A percentile compares a stretch with the other conserved stretches of the same genome.
Conservation (phyloP, 2,329 filamentous ascomycete genomes). For the Boeremia exigua region DNA sequence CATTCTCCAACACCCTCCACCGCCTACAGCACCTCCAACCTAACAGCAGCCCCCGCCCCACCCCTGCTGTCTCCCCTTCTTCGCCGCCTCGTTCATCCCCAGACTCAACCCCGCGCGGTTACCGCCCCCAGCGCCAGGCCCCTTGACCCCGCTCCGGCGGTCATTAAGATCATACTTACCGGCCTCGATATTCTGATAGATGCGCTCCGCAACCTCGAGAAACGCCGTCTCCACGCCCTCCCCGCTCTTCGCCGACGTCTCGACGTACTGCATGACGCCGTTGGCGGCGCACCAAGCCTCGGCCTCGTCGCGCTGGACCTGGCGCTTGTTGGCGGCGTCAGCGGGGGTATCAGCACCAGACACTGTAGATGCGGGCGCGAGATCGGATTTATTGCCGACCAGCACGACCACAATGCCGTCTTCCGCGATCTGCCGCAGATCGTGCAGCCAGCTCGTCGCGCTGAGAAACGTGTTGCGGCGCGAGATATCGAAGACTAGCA, state of each 20-base stretch:
- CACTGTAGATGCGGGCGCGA: constrained; percentile 61
- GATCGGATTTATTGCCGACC: constrained; percentile 93
- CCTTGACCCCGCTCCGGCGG: constrained; percentile 88
- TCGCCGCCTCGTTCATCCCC: constrained; percentile 50
- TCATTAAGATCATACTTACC: constrained; percentile 96
- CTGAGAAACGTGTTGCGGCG: constrained; percentile 84
- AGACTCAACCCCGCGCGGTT: constrained; percentile 53
- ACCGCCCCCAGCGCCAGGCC: constrained; percentile 56
- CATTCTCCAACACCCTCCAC: no score
- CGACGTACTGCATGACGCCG: constrained; percentile 89
- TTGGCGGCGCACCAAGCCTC: constrained; percentile 88
- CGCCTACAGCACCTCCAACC: neutral
- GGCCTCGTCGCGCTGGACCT: constrained; percentile 83
- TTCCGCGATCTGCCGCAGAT: constrained; percentile 92
- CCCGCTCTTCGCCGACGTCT: constrained; percentile 94
- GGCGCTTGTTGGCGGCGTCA: constrained; percentile 67
- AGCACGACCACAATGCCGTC: constrained; percentile 93
- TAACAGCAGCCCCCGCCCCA: constrained; percentile 44
- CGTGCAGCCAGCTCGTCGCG: constrained; percentile 91
- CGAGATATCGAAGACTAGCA: constrained; percentile 95
- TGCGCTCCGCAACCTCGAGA: constrained; percentile 89
- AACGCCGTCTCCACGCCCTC: constrained; percentile 95
- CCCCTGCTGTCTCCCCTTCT: constrained; percentile 41
- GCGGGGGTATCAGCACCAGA: constrained; percentile 44
- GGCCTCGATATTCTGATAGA: constrained; percentile 95